Evolutionary conservation across 116 monocot species (phyloP), one percentile per base, ranked within the genome.

Genomic region (Phalaenopsis hybrid): DNA sequence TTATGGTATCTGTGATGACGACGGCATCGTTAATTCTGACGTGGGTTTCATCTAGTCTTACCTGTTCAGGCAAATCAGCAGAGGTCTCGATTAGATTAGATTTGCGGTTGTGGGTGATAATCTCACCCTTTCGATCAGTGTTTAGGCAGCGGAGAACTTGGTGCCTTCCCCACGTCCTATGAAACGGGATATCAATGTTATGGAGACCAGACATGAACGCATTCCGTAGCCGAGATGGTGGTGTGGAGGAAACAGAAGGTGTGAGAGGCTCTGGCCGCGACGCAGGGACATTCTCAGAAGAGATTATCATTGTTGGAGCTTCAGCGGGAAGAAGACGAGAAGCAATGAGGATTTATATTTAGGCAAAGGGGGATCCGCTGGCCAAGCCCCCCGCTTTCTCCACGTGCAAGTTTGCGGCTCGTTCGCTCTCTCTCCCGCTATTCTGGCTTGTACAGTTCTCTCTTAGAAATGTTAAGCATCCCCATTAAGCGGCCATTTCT

Each of bases 101-200:
- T 46, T 8, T 46, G 46, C 8, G 46, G 46, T 8, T 5, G 7
- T 8, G 6, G 2, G 46, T 46, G 46, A 46, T 46, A 46, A 46
- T 46, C 2, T 46, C 8, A 46, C 46, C 46, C 4, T 46, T 46
- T 5, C 6, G 46, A 46, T 46, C 0, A 46, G 7, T 8, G 46
- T 8, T 46, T 8, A 3, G 7, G 46, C 46, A 46, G 46, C 46
- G 46, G 46, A 46, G 46, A 8, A 46, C 46, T 8, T 46, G 46
- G 46, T 46, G 4, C 46, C 46, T 46, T 8, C 86, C 86, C 86
- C 82, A 86, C 4, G 80, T 77, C 68, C 55, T 82, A 50, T 80
- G 52, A 25, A 46, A 7, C 10, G 86, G 77, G 44, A 82, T 80
- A 48, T 79, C 61, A 49, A 86, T 79, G 79, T 61, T 61, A 37